Evolutionary conservation across 331 rosid genomes (phyloP).

Genomic region (Rhamnella rubrinervis): DNA sequence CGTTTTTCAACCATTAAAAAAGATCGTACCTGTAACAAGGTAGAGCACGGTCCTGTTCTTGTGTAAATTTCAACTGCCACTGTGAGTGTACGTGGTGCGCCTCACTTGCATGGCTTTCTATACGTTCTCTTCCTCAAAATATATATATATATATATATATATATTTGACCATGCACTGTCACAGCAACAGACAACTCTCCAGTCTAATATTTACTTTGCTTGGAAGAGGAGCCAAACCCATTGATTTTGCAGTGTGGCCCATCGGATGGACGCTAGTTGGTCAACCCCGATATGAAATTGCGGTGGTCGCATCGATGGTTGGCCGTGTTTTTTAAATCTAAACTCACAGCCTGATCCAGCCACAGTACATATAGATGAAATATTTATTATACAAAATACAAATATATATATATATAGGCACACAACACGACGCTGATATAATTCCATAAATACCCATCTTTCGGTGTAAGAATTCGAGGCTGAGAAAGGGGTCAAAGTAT

Average conservation of each 20-base stretch:
- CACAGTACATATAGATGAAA: neutral
- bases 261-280: neutral
- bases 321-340: neutral
- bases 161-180: no score
- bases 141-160: no score
- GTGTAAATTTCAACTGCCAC: neutral
- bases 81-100: neutral
- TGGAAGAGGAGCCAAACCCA: neutral
- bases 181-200: neutral
- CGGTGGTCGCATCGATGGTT: neutral
- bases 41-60: neutral
- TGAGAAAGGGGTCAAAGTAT: neutral
- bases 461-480: neutral
- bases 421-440: no score
- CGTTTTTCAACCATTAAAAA: slow-evolving; percentile 4
- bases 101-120: neutral
- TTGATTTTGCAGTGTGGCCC: neutral
- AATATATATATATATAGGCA: neutral
- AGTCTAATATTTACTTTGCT: neutral
- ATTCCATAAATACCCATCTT: no score
- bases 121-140: neutral
- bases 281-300: neutral
- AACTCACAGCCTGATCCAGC: neutral
- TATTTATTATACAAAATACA: no score
- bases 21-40: neutral